Base-by-base conservation (phyloP, 2,329 filamentous ascomycete species). In the Tolypocladium sp. region DNA sequence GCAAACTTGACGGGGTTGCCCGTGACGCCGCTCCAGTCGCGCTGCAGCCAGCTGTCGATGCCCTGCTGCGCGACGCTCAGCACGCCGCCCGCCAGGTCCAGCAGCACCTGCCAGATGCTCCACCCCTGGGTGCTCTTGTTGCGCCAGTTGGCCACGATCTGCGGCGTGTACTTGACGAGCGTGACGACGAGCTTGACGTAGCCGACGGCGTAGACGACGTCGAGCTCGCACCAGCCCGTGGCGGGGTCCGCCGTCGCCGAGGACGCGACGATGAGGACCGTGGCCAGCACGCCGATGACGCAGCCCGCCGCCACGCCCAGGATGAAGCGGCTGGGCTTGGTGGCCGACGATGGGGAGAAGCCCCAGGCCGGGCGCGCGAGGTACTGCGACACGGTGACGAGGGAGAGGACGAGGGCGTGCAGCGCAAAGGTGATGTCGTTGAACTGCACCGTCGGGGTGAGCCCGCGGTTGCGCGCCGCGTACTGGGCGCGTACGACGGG, bases 1-100 rank as follows among this genome's bases (percentile, higher is more conserved):
- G 87, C 85, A 60, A 97, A 85, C 76, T 97, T 99, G 66, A 94
- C 88, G 0, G 92, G 91, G 71, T 97, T 97, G 1, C 92, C 93
- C 0, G 88, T 92, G 60, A 97, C 80, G 27, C 93, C 94, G 55
- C 87, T 89, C 92, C 93, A 97, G 76, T 96, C 91, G 58, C 82
- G 82, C 72, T 94, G 87, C 42, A 95, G 76, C 60, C 88, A 91
- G 61, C 91, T 92, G 76, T 97, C 94, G 62, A 97, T 86, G 27
- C 87, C 76, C 62, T 96, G 82, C 74, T 99, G 94, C 2, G 83
- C 76, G 57, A 97, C 81, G 61, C 91, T 96, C 56, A 97, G 77
- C 22, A 94, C 70, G 41, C 93, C 92, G 42, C 94, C 94, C 1
- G 80, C 77, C 61, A 96, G 82, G 70, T 97, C 94, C 12, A 97